phyloP scores from a whole-genome alignment of 345 rosid species.

The Adansonia digitata region DNA sequence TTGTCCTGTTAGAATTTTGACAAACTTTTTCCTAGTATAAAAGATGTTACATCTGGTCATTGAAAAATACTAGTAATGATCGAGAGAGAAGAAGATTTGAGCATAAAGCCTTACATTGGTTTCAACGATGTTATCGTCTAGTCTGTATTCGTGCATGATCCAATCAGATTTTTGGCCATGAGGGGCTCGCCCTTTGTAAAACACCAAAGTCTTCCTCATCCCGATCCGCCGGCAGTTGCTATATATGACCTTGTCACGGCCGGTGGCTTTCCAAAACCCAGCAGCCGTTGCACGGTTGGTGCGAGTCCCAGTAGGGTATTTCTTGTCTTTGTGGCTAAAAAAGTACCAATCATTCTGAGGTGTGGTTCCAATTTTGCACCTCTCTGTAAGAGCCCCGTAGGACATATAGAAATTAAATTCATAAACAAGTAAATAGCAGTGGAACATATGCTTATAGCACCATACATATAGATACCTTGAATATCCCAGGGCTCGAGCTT shows the following conservation, averaged over 20 bases:
- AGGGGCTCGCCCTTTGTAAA: conserved; percentile 80
- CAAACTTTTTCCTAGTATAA: background rate
- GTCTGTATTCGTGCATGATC: conserved; percentile 85
- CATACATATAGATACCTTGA: conserved; percentile 38
- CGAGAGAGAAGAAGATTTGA: background rate
- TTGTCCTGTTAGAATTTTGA: background rate
- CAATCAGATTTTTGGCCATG: conserved; percentile 79
- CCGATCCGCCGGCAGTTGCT: conserved; percentile 53
- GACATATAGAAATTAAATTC: too few relatives aligned
- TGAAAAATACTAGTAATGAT: background rate
- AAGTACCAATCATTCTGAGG: conserved; percentile 84
- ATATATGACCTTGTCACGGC: conserved; percentile 68
- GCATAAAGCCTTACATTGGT: conserved; percentile 20
- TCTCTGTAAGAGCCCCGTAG: conserved; percentile 43
- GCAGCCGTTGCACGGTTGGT: conserved; percentile 76
- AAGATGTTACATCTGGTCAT: background rate
- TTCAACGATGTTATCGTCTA: conserved; percentile 44
- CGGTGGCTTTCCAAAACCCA: conserved; percentile 86
- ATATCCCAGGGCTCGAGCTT: conserved; percentile 92
- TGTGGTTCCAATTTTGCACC: conserved; percentile 69
- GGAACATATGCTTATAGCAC: too few relatives aligned
- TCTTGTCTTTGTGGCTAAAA: conserved; percentile 81
- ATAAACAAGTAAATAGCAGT: too few relatives aligned
- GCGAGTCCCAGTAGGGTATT: conserved; percentile 74
- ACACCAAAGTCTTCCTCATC: conserved; percentile 77